Evolutionary conservation across 441 rosid genomes (phyloP).

Genomic region (Gossypium trilobum): DNA sequence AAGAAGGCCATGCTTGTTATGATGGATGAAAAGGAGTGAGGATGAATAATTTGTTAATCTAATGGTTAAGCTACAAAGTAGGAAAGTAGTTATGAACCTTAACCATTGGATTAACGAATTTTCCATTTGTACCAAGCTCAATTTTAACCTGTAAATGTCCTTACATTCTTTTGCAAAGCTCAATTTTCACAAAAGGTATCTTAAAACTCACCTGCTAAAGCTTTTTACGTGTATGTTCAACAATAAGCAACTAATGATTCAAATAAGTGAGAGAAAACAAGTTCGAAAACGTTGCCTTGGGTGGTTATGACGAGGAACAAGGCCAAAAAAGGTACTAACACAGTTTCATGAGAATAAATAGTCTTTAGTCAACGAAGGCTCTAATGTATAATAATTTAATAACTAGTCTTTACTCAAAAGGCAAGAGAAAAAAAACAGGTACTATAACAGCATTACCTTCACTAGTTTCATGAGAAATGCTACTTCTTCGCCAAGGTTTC

Average conservation of each 20-base stretch:
- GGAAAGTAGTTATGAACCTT: no score
- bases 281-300: neutral
- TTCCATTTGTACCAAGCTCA: no score
- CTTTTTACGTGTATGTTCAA: neutral
- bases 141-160: neutral
- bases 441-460: slow-evolving; percentile 29
- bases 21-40: no score
- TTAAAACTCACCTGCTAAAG: neutral
- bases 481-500: slow-evolving; percentile 67
- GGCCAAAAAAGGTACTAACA: neutral
- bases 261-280: neutral
- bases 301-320: neutral
- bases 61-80: no score
- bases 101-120: no score
- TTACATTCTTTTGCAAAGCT: neutral
- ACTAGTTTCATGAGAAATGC: slow-evolving; percentile 18
- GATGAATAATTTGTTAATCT: no score
- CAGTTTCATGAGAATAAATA: neutral
- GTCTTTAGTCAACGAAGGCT: neutral
- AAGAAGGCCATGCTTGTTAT: no score
- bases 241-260: neutral
- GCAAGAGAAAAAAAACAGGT: neutral
- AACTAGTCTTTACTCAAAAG: neutral
- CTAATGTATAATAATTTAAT: neutral
- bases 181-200: neutral